Conservation (phyloP, 1,284 basidiomycete genomes). For the Pascua guehoae region DNA sequence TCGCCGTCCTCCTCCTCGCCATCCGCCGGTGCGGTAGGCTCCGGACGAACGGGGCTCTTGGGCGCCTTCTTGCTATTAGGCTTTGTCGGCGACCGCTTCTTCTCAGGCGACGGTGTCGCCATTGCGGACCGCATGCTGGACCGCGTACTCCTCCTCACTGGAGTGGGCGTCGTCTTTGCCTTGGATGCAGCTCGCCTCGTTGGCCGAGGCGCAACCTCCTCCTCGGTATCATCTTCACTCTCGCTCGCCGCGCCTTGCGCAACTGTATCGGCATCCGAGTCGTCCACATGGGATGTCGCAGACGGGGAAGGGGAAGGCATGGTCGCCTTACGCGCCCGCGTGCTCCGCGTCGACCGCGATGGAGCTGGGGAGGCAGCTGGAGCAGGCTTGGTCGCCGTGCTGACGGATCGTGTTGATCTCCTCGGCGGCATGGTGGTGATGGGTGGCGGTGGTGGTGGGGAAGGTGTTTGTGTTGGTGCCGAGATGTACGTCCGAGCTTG, state of each 20-base stretch:
- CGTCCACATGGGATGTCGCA: neutral
- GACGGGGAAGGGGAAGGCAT: neutral
- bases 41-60: neutral
- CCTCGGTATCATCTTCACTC: neutral
- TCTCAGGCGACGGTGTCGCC: constrained; percentile 12
- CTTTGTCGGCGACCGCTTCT: constrained; percentile 15
- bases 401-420: constrained; percentile 8
- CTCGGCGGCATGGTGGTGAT: constrained; percentile 15
- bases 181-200: neutral
- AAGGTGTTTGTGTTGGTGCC: neutral
- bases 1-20: constrained; percentile 16
- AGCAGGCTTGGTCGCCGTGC: neutral
- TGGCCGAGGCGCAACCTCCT: neutral
- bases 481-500: constrained; percentile 1
- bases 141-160: neutral
- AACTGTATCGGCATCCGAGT: neutral
- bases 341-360: neutral
- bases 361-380: neutral
- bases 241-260: neutral
- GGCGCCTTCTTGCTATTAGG: constrained; percentile 13
- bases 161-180: neutral
- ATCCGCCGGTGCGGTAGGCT: no score
- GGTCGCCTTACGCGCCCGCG: neutral
- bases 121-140: neutral
- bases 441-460: neutral